Base-by-base conservation (phyloP, 805 yeast genomes). In the Candida schatavii region DNA sequence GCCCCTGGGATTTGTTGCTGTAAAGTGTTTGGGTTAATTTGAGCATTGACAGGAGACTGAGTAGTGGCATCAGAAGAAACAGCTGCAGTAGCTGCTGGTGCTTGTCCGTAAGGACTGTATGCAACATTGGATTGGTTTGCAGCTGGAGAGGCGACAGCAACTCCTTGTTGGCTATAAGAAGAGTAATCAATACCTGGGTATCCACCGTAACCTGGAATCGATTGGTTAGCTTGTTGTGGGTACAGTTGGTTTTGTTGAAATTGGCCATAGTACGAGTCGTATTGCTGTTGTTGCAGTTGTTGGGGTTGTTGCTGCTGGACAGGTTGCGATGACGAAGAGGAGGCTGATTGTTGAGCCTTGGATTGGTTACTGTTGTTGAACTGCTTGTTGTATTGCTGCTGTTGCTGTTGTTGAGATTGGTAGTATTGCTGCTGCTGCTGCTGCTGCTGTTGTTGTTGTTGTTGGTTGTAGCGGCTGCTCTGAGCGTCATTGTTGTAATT, bases 101-200 rank as follows among this genome's bases (percentile, higher is more conserved):
- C 31, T 17, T 39, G 37, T 25, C 47, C 49, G 43, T 55, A 57
- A 46, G 57, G 64, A 11, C 51, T 52, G 43, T 49, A 50, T 30
- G 49, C 39, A 14, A 45, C 42, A 49, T 52, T 52, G 36, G 54
- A 49, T 10, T 55, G 52, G 43, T 49, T 54, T 29, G 59, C 54
- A 23, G 59, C 51, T n/a, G 59, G 54, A 40, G 59, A 54, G 13
- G 56, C 57, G 41, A 60, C 56, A 33, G 59, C 61, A 40, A 58
- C 59, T 38, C 52, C 56, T 48, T 63, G 71, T 42, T 61, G 66
- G 38, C 57, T 62, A 52, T 68, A 68, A 29, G 62, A 62, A 32
- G 66, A 56, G 57, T 70, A 70, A 51, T 70, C 76, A 35, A 61
- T 55, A 22, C 70, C 72, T 36, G 75, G 75, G 56, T 68, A 71